Evolutionary conservation across 495 filamentous ascomycete species (phyloP), one percentile per base, ranked within the genome.

Genomic region (Aspergillus mulundensis): DNA sequence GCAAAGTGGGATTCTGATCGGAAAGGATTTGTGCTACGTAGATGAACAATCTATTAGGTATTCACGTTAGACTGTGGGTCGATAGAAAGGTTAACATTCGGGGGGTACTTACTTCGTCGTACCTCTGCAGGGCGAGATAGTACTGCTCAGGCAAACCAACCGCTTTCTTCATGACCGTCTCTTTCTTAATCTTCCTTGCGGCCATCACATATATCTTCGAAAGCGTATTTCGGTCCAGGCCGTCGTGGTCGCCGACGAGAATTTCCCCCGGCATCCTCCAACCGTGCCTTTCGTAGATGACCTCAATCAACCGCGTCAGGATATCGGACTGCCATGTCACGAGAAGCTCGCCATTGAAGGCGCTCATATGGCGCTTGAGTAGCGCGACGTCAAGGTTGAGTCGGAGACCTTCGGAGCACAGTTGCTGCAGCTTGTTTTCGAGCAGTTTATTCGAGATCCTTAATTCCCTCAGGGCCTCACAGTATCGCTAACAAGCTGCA

Each of bases 311-410:
- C 20, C 71, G 70, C 4, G 73, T 76, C 19, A 76, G 61, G 19
- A 63, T 62, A 52, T 76, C 67, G 14, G 71, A 71, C 53, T 76
- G 68, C 70, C 71, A 76, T 40, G 62, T 70, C 20, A 58, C 57
- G 36, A 73, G 61, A 19, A 67, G 56, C 1, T 73, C 69, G 34
- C 61, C 55, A 28, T 67, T 53, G 45, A 70, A 63, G 1, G 66
- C 51, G 16, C 61, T 62, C 52, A 74, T 23, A 45, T 70, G 68
- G 6, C 54, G 66, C 28, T 69, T 57, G 18, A 75, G 66, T 18
- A 61, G 59, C 16, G 54, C 54, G 15, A 70, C 42, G 30, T 72
- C 70, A 12, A 58, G 54, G 38, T 70, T 58, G 25, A 74, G 67
- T 19, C 57, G 60, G n/a, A 40, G 14, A 0, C 59, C 42, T 34